Evolutionary conservation across 345 rosid species (phyloP), one percentile per base, ranked within the genome.

Genomic region (Jatropha curcas): DNA sequence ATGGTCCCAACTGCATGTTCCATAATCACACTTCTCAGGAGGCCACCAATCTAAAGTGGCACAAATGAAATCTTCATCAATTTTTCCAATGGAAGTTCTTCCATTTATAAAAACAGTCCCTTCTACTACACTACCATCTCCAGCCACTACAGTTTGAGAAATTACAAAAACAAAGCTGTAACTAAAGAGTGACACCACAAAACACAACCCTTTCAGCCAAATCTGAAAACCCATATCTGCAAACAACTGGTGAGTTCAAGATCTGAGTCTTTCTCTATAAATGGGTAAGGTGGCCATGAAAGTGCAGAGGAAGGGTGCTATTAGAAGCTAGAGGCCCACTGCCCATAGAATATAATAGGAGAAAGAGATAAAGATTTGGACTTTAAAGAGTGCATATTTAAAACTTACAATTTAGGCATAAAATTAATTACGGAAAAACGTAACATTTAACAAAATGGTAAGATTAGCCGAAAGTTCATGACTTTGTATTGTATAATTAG

Each of bases 31-130:
- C 86, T 95, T 95, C 84, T 92, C 87, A 52, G 98, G 96, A 59
- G 99, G 97, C 99, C 98, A 95, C 99, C 99, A 95, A 73, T 95
- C 99, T 76, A 95, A 72, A 58, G 97, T 95, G 65, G 98, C 98
- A 68, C 99, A 92, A 63, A 95, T 77, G 77, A 90, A 95, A 84
- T 93, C 93, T 43, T 91, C 92, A 65, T 93, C 99, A 63, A 78
- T 84, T 77, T 53, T 81, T 60, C 87, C 99, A 77, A 89, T 88
- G 82, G 87, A 81, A 65, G 75, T 59, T 61, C 68, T 82, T 51
- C 91, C 90, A 67, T 89, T 82, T 52, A 93, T 78, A 28, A 67
- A 83, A 65, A 89, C 88, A 48, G 80, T 84, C 30, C 88, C 94
- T 83, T 63, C 53, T 41, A 12, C 67, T 41, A 16, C 67, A 41